phyloP scores from a whole-genome alignment of 176 grass and related monocot species.

The Bothriochloa decipiens region DNA sequence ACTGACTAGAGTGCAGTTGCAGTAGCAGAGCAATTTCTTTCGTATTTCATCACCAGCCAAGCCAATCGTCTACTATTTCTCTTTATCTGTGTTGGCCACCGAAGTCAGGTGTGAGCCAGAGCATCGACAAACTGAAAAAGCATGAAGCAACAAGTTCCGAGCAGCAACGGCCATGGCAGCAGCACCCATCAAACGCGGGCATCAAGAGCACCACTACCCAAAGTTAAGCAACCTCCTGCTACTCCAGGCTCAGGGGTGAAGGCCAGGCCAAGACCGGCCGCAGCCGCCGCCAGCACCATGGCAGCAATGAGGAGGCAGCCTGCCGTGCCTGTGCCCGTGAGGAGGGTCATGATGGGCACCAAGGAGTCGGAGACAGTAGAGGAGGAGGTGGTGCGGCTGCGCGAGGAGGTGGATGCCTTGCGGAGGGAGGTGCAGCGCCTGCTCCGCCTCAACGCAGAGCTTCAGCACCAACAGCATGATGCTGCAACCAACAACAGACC shows the following conservation, averaged over 20 bases:
- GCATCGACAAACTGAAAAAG: not conserved
- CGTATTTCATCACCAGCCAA: not conserved
- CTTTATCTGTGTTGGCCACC: not conserved
- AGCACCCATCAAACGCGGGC: not conserved
- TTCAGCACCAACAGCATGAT: constrained; percentile 3
- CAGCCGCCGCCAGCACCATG: not conserved
- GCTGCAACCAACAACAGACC: not conserved
- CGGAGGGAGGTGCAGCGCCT: constrained; percentile 58
- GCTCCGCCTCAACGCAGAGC: constrained; percentile 51
- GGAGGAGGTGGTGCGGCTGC: constrained; percentile 41
- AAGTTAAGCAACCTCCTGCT: constrained; percentile 12
- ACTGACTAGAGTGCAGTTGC: not conserved
- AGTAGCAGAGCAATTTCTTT: not conserved
- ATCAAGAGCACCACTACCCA: constrained; percentile 25
- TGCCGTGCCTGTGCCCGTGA: not conserved
- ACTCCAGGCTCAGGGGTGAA: constrained; percentile 5
- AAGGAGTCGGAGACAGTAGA: constrained; percentile 27
- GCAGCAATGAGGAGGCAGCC: constrained; percentile 23
- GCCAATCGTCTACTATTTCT: not conserved
- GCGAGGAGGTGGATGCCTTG: constrained; percentile 46
- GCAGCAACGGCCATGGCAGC: constrained; percentile 22
- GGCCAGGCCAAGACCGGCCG: not conserved
- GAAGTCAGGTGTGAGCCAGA: not conserved
- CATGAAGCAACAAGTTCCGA: constrained; percentile 62
- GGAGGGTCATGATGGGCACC: constrained; percentile 30